Evolutionary conservation across 1,139 yeast species (phyloP), one percentile per base, ranked within the genome.

Genomic region (Yamadazyma aaseri): DNA sequence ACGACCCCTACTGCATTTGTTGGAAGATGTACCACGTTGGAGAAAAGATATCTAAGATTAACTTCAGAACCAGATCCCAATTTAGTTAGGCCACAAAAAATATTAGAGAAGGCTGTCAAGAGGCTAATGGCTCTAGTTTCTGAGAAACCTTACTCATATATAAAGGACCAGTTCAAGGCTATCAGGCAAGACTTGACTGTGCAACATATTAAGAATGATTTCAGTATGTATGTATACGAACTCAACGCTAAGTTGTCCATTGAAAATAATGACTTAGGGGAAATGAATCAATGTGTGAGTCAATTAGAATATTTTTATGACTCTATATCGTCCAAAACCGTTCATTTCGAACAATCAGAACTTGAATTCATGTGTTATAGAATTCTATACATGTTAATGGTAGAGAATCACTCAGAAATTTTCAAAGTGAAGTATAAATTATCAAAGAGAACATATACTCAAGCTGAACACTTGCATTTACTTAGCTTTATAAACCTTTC

Each of bases 21-120:
- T 4, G 98, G 98, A 0, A 67, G 74, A 3, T 74, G 84, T 48
- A 69, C 70, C 26, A 65, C 55, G 2, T 54, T 92, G 21, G 97
- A 90, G 46, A 92, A 92, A 55, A 66, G 75, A 33, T 92, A 87
- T 53, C 63, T 87, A 22, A 70, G 98, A 43, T 64, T 92, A 39
- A 92, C 98, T 0, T 86, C 96, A 1, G 97, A 82, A 29, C 97
- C 97, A 0, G 87, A 86, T 44, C 96, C 97, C 0, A 73, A 76
- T 1, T 62, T 72, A 20, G 97, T 92, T 3, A 71, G 98, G 29
- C 97, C 97, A 0, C 66, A 77, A 32, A 52, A 51, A 1, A 67
- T 87, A 1, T 63, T 92, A 36, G 69, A 73, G 44, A 71, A 72
- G 48, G 74, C 96, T 2, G 61, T 84, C 28, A 67, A 65, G 20